Evolutionary conservation across 306 rosid species (phyloP).

Genomic region (Boehmeria nivea): DNA sequence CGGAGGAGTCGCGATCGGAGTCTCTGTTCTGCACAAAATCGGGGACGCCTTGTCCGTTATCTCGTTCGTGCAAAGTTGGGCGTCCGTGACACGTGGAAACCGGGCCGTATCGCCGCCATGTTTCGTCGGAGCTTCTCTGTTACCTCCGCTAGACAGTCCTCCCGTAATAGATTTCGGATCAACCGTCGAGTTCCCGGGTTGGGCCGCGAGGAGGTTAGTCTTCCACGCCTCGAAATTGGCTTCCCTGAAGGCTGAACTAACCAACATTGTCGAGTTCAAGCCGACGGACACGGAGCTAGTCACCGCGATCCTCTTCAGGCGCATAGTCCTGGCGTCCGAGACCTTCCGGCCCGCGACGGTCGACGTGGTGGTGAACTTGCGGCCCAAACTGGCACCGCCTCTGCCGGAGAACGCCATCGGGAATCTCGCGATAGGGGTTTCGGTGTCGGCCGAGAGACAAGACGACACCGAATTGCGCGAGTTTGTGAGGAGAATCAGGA

Average conservation of each 20-base stretch:
- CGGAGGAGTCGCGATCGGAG: conserved; percentile 30
- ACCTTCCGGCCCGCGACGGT: neutral
- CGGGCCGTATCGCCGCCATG: neutral
- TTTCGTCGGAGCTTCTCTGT: conserved; percentile 7
- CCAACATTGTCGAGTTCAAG: no score
- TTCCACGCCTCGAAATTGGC: conserved; percentile 9
- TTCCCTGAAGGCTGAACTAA: neutral
- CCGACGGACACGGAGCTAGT: neutral
- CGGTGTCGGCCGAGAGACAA: neutral
- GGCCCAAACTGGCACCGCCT: neutral
- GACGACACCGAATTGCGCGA: neutral
- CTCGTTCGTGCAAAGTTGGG: conserved; percentile 27
- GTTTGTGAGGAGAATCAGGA: neutral
- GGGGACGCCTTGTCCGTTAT: conserved; percentile 28
- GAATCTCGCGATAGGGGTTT: neutral
- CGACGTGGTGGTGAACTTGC: neutral
- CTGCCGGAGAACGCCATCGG: neutral
- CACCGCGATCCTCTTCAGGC: neutral
- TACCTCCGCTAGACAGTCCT: neutral
- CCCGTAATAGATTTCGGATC: no score
- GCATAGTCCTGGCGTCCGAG: neutral
- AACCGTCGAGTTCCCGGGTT: neutral
- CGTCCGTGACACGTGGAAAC: neutral
- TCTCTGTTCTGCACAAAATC: conserved; percentile 31
- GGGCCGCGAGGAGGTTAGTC: conserved; percentile 3